phyloP scores from a whole-genome alignment of 1,284 basidiomycete genomes.

The Leccinum solheimii region DNA sequence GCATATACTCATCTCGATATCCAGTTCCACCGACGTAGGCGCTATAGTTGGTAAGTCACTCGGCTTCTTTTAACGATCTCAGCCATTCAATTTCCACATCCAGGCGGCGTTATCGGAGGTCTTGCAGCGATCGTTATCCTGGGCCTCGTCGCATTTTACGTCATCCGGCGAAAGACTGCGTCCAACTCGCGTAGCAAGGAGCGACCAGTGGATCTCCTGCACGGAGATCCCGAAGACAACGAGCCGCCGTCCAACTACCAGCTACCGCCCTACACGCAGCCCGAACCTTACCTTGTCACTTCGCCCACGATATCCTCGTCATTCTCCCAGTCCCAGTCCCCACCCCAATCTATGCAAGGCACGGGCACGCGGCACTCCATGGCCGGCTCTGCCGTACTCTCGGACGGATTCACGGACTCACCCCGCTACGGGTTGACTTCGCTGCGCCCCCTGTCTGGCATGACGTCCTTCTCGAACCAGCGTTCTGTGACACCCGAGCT shows the following conservation, averaged over 20 bases:
- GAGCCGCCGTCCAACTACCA: conserved; percentile 38
- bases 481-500: conserved; percentile 27
- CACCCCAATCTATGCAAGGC: conserved; percentile 21
- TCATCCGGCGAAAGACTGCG: conserved; percentile 49
- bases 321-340: background rate
- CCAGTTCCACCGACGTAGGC: conserved; percentile 49
- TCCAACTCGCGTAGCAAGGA: conserved; percentile 44
- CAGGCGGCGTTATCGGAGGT: conserved; percentile 66
- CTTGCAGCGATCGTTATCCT: conserved; percentile 48
- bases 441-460: conserved; percentile 20
- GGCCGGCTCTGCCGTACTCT: conserved; percentile 20
- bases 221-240: conserved; percentile 56
- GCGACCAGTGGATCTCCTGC: conserved; percentile 62
- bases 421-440: conserved; percentile 11
- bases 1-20: conserved; percentile 3
- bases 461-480: conserved; percentile 26
- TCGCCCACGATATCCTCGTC: conserved; percentile 50
- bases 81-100: conserved; percentile 6
- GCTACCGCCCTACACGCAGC: conserved; percentile 65
- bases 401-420: conserved; percentile 21
- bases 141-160: conserved; percentile 50
- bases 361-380: conserved; percentile 23
- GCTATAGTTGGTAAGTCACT: conserved; percentile 57
- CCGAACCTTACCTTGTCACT: conserved; percentile 70
- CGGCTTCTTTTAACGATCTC: background rate